phyloP scores from a whole-genome alignment of 306 rosid genomes.

The Cyamopsis tetragonoloba region DNA sequence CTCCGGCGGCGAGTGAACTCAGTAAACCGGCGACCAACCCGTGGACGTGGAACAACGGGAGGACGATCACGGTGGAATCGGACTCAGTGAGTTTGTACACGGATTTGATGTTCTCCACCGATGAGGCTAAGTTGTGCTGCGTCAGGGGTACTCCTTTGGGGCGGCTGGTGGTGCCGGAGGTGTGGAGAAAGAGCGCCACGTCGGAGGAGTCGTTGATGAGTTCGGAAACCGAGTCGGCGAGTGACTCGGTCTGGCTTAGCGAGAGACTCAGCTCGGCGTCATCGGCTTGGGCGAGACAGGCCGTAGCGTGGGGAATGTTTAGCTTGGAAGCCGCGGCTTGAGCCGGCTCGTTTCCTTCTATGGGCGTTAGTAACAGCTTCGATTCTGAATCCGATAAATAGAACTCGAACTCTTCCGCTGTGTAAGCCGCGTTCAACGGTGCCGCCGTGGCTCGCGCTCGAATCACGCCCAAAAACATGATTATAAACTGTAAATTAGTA shows the following conservation, averaged over 20 bases:
- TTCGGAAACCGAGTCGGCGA: neutral
- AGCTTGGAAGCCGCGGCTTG: conserved; percentile 11
- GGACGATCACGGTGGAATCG: conserved; percentile 13
- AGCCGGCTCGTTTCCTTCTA: neutral
- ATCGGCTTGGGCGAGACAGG: neutral
- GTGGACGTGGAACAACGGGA: conserved; percentile 5
- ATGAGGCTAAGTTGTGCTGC: conserved; percentile 2
- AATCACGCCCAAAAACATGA: neutral
- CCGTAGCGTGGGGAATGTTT: neutral
- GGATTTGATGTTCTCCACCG: conserved; percentile 6
- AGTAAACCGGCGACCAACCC: neutral
- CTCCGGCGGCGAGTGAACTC: neutral
- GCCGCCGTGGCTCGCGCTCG: conserved; percentile 15
- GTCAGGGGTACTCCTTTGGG: conserved; percentile 13
- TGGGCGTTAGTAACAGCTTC: neutral
- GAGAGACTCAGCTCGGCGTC: neutral
- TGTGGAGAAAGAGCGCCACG: conserved; percentile 5
- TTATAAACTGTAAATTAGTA: neutral
- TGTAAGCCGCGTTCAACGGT: conserved; percentile 12
- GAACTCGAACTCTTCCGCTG: neutral
- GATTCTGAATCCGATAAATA: neutral
- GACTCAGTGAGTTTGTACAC: conserved; percentile 7
- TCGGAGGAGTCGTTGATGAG: neutral
- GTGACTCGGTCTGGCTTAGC: neutral
- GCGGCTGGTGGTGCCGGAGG: conserved; percentile 14